phyloP scores from a whole-genome alignment of 805 yeast species.

The Zygoascus flipseniorum region DNA sequence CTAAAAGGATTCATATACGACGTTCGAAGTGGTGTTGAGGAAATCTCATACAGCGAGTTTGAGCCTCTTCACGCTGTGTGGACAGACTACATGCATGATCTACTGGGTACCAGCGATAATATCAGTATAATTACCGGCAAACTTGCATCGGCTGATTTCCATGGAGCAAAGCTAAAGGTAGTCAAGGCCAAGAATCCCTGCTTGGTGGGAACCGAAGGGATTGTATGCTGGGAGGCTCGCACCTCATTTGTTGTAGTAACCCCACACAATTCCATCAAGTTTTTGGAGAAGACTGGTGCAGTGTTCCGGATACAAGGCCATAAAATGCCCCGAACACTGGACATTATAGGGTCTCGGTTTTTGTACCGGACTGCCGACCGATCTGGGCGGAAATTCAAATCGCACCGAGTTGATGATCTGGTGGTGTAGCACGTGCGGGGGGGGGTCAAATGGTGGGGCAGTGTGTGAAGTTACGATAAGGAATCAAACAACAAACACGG shows the following conservation, averaged over 20 bases:
- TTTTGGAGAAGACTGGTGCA: slow-evolving; percentile 61
- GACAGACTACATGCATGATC: slow-evolving; percentile 57
- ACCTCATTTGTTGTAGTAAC: slow-evolving; percentile 58
- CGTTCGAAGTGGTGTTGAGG: slow-evolving; percentile 10
- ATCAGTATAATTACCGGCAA: slow-evolving; percentile 21
- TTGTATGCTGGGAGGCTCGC: slow-evolving; percentile 79
- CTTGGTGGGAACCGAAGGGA: slow-evolving; percentile 57
- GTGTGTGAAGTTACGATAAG: too few species aligned
- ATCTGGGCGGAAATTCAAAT: slow-evolving; percentile 76
- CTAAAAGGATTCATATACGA: slow-evolving; percentile 17
- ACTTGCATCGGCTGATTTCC: slow-evolving; percentile 69
- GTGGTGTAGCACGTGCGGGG: not conserved
- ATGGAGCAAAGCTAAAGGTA: slow-evolving; percentile 64
- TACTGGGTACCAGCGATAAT: slow-evolving; percentile 30
- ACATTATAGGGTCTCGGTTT: slow-evolving; percentile 72
- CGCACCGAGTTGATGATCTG: slow-evolving; percentile 60
- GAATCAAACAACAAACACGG: too few species aligned
- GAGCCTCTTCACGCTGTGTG: slow-evolving; percentile 55
- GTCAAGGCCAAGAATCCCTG: slow-evolving; percentile 47
- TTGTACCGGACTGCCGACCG: slow-evolving; percentile 71
- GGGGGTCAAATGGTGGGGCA: too few species aligned
- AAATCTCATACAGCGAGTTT: slow-evolving; percentile 39
- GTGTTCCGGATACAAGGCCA: slow-evolving; percentile 34
- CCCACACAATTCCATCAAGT: slow-evolving; percentile 54
- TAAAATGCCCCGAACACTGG: slow-evolving; percentile 32